These are phyloP conservation scores for Aspergillus fructus DNA, from an alignment of 2,329 filamentous ascomycete species.

Conservation along the genomic window DNA sequence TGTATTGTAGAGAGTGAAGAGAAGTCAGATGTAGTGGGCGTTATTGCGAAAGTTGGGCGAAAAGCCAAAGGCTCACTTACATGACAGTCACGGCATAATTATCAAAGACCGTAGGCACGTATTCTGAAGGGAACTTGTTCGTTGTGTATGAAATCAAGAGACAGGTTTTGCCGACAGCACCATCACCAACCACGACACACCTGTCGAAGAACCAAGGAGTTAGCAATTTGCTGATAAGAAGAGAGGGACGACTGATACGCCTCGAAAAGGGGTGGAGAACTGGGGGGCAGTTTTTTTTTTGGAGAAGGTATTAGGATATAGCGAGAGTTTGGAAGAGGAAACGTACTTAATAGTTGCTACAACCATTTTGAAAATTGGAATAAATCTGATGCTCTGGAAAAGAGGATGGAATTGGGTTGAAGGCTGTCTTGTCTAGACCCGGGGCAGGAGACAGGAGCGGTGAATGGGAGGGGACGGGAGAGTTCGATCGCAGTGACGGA, in stretches of 20 bases:
- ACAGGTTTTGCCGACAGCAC: constrained; percentile 99
- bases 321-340: constrained; percentile 2
- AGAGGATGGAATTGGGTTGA: constrained; percentile 9
- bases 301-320: constrained; percentile 10
- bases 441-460: constrained; percentile 16
- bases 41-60: neutral
- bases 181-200: constrained; percentile 98
- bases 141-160: constrained; percentile 99
- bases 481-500: constrained; percentile 6
- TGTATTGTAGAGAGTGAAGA: neutral
- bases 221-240: constrained; percentile 16
- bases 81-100: constrained; percentile 99
- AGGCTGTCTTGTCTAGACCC: constrained; percentile 22
- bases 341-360: constrained; percentile 65
- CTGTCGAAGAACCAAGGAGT: constrained; percentile 49
- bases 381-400: constrained; percentile 14
- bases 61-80: constrained; percentile 59
- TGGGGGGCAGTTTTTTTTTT: neutral
- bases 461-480: constrained; percentile 12
- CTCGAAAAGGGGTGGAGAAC: constrained; percentile 10
- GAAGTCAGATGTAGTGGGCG: neutral
- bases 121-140: constrained; percentile 99
- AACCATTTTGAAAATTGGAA: constrained; percentile 48
- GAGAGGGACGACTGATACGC: constrained; percentile 4
- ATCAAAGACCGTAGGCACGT: constrained; percentile 98